A percentile compares a stretch with the other conserved stretches of the same genome.
These are phyloP conservation scores for Aureobasidium sp. DNA, from an alignment of 2,329 filamentous ascomycete genomes.

Conservation along the genomic window DNA sequence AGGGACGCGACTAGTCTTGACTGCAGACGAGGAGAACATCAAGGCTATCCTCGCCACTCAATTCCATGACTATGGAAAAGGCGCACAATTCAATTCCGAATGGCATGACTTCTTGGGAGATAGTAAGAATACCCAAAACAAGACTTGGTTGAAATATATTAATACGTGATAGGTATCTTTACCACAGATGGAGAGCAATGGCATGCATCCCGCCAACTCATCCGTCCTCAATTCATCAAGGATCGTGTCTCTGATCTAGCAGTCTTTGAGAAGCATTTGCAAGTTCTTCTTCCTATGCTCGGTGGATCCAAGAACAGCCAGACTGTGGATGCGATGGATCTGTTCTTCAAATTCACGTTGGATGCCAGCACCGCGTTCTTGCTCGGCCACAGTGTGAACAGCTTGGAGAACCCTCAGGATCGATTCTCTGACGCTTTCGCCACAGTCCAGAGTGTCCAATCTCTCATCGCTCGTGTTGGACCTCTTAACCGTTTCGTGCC, in stretches of 20 bases:
- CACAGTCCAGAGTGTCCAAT: slow-evolving; percentile 68
- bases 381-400: slow-evolving; percentile 65
- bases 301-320: slow-evolving; percentile 26
- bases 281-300: slow-evolving; percentile 63
- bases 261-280: slow-evolving; percentile 70
- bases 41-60: slow-evolving; percentile 85
- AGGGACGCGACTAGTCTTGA: slow-evolving; percentile 59
- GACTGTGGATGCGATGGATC: slow-evolving; percentile 60
- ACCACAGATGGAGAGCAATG: slow-evolving; percentile 71
- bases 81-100: slow-evolving; percentile 61
- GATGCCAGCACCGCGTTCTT: slow-evolving; percentile 84
- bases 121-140: slow-evolving; percentile 50
- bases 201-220: slow-evolving; percentile 72
- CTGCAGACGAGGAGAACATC: slow-evolving; percentile 79
- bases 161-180: slow-evolving; percentile 38
- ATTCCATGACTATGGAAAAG: slow-evolving; percentile 79
- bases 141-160: not conserved
- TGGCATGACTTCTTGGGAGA: slow-evolving; percentile 71
- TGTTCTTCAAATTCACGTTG: slow-evolving; percentile 79
- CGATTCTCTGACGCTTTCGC: slow-evolving; percentile 76
- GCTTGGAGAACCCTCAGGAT: slow-evolving; percentile 47
- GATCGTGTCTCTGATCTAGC: slow-evolving; percentile 76
- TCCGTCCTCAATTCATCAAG: slow-evolving; percentile 79
- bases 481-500: slow-evolving; percentile 57
- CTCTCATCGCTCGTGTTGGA: slow-evolving; percentile 56